Evolutionary conservation across 805 yeast genomes (phyloP).

Genomic region (Metschnikowia lachancei): DNA sequence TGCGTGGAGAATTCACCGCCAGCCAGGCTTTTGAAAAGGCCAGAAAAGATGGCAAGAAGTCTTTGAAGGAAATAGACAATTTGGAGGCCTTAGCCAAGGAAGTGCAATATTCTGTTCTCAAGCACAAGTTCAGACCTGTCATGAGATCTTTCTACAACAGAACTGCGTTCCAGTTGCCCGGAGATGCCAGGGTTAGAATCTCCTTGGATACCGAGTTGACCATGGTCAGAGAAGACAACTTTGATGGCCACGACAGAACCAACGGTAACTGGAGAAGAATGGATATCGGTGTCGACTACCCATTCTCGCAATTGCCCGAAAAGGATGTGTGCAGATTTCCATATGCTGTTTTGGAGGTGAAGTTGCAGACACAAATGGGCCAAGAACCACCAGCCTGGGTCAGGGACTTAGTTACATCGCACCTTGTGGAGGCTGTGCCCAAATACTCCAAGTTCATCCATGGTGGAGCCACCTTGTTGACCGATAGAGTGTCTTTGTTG

Average conservation of each 20-base stretch:
- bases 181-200: conserved; percentile 98
- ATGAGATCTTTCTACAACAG: conserved; percentile 95
- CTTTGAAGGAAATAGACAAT: conserved; percentile 81
- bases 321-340: conserved; percentile 91
- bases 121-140: conserved; percentile 85
- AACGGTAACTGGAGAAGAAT: conserved; percentile 95
- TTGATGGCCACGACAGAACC: conserved; percentile 89
- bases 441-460: conserved; percentile 96
- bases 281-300: conserved; percentile 98
- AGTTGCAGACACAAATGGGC: conserved; percentile 94
- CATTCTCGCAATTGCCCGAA: conserved; percentile 81
- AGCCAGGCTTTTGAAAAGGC: conserved; percentile 87
- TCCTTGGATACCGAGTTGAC: conserved; percentile 94
- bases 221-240: conserved; percentile 97
- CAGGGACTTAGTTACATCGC: conserved; percentile 83
- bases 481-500: conserved; percentile 75
- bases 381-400: conserved; percentile 99
- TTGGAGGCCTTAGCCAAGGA: conserved; percentile 91
- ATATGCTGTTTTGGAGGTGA: conserved; percentile 95
- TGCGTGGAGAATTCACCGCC: conserved; percentile 82
- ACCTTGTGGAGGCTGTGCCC: conserved; percentile 96
- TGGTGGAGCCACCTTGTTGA: conserved; percentile 89
- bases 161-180: conserved; percentile 98
- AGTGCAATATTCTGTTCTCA: conserved; percentile 84
- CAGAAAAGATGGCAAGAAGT: conserved; percentile 89